Conservation (phyloP, 176 grass and related monocot genomes). For the Cenchrus americanus region DNA sequence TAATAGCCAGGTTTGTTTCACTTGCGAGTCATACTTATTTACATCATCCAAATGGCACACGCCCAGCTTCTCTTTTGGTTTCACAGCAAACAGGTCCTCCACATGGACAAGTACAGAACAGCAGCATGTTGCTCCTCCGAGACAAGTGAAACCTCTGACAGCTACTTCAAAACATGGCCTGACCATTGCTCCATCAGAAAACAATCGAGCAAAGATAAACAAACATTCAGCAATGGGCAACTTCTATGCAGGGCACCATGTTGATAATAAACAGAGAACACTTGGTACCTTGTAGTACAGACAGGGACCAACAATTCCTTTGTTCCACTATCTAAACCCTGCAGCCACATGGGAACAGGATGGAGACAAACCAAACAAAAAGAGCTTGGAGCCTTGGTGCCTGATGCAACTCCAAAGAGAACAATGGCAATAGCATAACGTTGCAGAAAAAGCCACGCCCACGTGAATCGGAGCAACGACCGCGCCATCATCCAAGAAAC, state of each 20-base stretch:
- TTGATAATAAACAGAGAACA: constrained; percentile 7
- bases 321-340: background rate
- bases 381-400: too few relatives aligned
- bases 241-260: background rate
- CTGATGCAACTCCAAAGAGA: background rate
- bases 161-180: constrained; percentile 20
- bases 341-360: constrained; percentile 34
- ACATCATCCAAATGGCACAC: background rate
- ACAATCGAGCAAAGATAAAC: background rate
- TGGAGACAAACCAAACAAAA: constrained; percentile 38
- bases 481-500: constrained; percentile 20
- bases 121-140: background rate
- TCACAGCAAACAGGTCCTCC: background rate
- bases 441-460: background rate
- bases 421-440: background rate
- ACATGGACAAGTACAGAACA: background rate
- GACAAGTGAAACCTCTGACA: background rate
- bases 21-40: background rate
- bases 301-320: background rate
- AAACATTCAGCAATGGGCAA: background rate
- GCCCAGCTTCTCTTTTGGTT: background rate
- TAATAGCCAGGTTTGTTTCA: background rate
- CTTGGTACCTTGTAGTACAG: background rate
- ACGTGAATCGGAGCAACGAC: constrained; percentile 30
- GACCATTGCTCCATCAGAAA: background rate